These are phyloP conservation scores for Smallanthus sonchifolius DNA, from an alignment of 129 eudicot genomes.

Conservation along the genomic window DNA sequence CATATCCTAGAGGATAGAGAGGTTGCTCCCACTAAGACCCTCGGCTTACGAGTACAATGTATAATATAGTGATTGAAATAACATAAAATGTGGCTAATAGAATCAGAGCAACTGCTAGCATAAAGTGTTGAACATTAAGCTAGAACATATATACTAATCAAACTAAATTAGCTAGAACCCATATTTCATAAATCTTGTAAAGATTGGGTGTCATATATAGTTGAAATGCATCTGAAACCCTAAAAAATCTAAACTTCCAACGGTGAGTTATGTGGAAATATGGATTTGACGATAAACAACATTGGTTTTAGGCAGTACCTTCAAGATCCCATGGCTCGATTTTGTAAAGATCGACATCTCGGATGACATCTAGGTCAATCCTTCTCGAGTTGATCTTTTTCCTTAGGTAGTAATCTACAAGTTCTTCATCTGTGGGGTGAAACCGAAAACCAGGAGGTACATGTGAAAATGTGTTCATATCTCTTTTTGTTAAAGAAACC, in stretches of 20 bases:
- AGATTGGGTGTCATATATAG: not conserved
- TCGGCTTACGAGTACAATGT: no score
- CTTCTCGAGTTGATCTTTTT: conserved; percentile 60
- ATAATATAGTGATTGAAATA: no score
- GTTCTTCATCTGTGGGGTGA: conserved; percentile 96
- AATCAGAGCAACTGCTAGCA: no score
- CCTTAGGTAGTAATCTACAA: conserved; percentile 84
- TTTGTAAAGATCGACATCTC: conserved; percentile 86
- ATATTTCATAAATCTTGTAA: not conserved
- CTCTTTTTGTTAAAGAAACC: not conserved
- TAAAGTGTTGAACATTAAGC: no score
- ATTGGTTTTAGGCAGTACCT: conserved; percentile 39
- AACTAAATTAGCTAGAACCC: not conserved
- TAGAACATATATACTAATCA: not conserved
- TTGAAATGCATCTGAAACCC: not conserved
- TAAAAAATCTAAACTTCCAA: not conserved
- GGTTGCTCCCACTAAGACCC: no score
- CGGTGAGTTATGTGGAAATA: not conserved
- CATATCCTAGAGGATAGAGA: no score
- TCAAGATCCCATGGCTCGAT: conserved; percentile 97
- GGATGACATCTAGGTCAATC: conserved; percentile 78
- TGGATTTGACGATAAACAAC: not conserved
- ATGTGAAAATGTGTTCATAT: conserved; percentile 64
- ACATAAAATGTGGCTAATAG: no score
- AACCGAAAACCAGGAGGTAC: conserved; percentile 95